Base-by-base conservation (phyloP, 306 rosid genomes). In the Prunus fruticosa region DNA sequence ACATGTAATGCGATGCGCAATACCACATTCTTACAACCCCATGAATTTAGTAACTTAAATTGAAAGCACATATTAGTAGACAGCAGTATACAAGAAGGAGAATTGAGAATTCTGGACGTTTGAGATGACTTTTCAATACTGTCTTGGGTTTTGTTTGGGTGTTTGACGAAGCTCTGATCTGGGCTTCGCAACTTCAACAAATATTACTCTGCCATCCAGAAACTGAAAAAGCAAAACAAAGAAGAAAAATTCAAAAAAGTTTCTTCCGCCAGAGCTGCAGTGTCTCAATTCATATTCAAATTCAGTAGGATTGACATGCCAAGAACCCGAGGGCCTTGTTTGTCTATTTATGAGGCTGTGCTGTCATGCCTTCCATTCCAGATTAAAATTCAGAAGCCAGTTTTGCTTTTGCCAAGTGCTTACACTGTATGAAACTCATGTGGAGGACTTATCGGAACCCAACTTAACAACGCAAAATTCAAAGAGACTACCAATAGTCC, bases 151-250 rank as follows among this genome's bases (percentile, higher is more conserved):
- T 71, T 82, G 85, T 57, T 82, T 78, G 60, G 11, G 47, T 32
- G 78, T 68, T 67, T 28, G 95, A 20, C 85, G 82, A 15, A 88
- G 84, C 76, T 89, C 89, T 69, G 93, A 89, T 76, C 86, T 89
- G 25, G 91, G 90, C 82, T 85, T 90, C 51, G 98, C 96, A 51
- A 92, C 87, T 89, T 95, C 97, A 80, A 90, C 98, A 86, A 95
- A 95, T 73, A 95, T 92, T 34, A 92, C 98, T 78, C 96, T 90
- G 43, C 97, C 98, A 81, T 95, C 96, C 87, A 92, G 74, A 80
- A 92, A 95, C 98, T 94, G 86, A 81, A 74, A 67, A 75, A 70
- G 64, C 25, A 28, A 27, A 22, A 56, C 11, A 20, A n/a, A 2
- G 5, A 28, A 52, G 23, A 15, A 25, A 25, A 22, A 38, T 38